Percentiles rank a stretch among this genome's conserved stretches.
Evolutionary conservation across 495 filamentous ascomycete species (phyloP).

Genomic region (Penicillium lividum): DNA sequence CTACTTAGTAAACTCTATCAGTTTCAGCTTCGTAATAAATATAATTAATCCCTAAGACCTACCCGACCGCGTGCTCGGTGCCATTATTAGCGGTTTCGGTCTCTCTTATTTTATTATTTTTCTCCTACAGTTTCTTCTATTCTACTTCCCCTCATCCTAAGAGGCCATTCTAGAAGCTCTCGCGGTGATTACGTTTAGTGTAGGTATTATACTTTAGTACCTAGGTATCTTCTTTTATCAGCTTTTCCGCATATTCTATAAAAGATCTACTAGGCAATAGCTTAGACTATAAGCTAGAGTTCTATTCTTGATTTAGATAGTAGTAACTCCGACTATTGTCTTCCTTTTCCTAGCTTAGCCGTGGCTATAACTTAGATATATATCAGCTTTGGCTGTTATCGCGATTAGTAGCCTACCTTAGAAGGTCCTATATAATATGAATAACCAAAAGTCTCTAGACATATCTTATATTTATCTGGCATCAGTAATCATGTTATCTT

Average conservation of each 20-base stretch:
- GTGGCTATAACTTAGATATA: neutral
- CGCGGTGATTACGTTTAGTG: neutral
- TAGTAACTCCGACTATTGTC: neutral
- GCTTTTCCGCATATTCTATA: neutral
- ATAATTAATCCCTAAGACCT: neutral
- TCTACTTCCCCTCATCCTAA: neutral
- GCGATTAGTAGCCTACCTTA: conserved; percentile 6
- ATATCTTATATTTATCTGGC: conserved; percentile 3
- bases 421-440: neutral
- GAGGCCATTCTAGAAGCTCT: neutral
- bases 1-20: neutral
- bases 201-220: neutral
- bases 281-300: neutral
- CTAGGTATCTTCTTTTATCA: neutral
- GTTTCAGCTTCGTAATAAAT: neutral
- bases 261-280: neutral
- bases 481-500: conserved; percentile 8
- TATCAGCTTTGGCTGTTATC: neutral
- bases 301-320: neutral
- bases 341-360: neutral
- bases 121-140: neutral
- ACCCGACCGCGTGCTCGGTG: neutral
- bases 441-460: neutral
- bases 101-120: neutral
- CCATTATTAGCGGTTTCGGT: neutral